These are phyloP conservation scores for Wallacemonas rigidus DNA, from an alignment of 208 protist species.

Conservation along the genomic window DNA sequence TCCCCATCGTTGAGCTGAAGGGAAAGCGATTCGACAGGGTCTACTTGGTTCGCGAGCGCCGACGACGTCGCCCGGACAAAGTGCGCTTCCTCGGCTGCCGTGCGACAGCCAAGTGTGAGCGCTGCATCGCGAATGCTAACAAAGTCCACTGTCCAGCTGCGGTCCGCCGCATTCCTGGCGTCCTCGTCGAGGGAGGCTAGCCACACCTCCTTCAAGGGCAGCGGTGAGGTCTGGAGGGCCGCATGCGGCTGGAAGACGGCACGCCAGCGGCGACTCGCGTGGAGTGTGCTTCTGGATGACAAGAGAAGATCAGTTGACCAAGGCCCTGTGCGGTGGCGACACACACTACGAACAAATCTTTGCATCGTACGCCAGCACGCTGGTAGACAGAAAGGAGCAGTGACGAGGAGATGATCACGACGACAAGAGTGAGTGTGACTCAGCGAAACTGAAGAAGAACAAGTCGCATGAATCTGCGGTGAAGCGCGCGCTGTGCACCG, in stretches of 20 bases:
- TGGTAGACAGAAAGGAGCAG: too few species aligned
- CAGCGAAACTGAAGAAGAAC: too few species aligned
- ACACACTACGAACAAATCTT: too few species aligned
- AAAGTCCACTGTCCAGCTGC: not conserved
- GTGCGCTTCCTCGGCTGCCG: not conserved
- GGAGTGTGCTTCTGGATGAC: not conserved
- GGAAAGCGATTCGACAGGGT: not conserved
- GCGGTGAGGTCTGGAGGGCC: not conserved
- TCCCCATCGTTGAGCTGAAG: slow-evolving; percentile 11
- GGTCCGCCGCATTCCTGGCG: not conserved
- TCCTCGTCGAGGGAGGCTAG: not conserved
- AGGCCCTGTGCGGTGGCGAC: too few species aligned
- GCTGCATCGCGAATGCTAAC: slow-evolving; percentile 8
- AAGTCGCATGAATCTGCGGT: too few species aligned
- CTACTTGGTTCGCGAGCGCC: not conserved
- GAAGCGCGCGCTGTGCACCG: too few species aligned
- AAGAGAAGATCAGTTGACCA: not conserved
- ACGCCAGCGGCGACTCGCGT: not conserved
- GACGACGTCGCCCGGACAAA: slow-evolving; percentile 1
- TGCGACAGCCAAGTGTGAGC: not conserved
- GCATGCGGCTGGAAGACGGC: slow-evolving; percentile 3
- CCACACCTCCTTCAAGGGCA: not conserved
- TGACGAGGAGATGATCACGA: too few species aligned
- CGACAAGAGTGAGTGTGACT: too few species aligned
- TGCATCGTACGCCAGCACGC: too few species aligned